Base-by-base conservation (phyloP, 768 basidiomycete genomes). In the Udeniomyces megalosporus region DNA sequence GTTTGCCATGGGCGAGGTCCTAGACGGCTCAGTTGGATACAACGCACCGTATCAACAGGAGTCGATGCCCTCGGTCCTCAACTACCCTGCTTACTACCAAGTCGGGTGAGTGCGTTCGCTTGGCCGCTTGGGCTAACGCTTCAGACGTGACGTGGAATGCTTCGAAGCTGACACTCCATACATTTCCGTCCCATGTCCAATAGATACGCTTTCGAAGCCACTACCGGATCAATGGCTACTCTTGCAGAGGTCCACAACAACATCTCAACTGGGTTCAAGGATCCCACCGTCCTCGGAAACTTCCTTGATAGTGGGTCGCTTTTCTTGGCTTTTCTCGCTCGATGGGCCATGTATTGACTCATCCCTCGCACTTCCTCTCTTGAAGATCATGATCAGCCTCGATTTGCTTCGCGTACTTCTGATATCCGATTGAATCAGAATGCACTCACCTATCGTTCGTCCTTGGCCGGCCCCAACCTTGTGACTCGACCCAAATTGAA, bases 1-100 rank as follows among this genome's bases (percentile, higher is more conserved):
- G 8, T 89, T 85, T 74, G 88, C 85, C 68, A 83, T 89, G 58
- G 89, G 89, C 38, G 88, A 90, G 74, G 84, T 91, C 45, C 61
- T 73, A 11, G 67, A 72, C 49, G 71, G 62, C 20, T 28, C 22
- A 4, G 61, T 62, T 22, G 32, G 42, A 5, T 64, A 64, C 50
- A 52, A 46, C 29, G 62, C 62, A 15, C 62, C 58, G 3, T 58
- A 59, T 44, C 38, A n/a, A n/a, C 51, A 50, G 45, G 35, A 62
- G 46, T 49, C 53, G 6, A 45, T 64, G 49, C 57, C 58, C 26
- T 38, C 46, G 3, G 26, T 64, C 1, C 58, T 64, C 42, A 58
- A 64, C 42, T 64, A 64, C 57, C 57, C 62, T 11, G 32, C 42
- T n/a, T 59, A 58, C 58, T 64, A 59, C 45, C 62, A 51, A 38